phyloP scores from a whole-genome alignment of 1,284 basidiomycete genomes.

The Takashimella koratensis region DNA sequence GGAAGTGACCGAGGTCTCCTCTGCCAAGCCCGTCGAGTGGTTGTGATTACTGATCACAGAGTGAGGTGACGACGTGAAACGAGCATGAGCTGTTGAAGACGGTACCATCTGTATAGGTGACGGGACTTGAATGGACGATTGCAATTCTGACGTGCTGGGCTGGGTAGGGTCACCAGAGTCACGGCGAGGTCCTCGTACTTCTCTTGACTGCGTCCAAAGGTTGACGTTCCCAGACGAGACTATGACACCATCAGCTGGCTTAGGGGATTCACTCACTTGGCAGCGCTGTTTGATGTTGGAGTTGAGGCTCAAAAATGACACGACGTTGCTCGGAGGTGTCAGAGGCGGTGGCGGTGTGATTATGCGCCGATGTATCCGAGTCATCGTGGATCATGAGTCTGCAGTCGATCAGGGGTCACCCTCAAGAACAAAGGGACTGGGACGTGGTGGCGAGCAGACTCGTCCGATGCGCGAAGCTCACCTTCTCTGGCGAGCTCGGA shows the following conservation, averaged over 20 bases:
- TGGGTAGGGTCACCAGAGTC: background rate
- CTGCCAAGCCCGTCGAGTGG: background rate
- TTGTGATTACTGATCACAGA: background rate
- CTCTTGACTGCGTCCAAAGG: background rate
- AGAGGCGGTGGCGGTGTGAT: background rate
- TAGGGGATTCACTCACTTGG: background rate
- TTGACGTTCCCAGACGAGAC: background rate
- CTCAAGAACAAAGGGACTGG: background rate
- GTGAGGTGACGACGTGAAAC: background rate
- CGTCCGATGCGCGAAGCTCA: slow-evolving; percentile 5
- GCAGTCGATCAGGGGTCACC: slow-evolving; percentile 7
- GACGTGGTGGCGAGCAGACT: slow-evolving; percentile 2
- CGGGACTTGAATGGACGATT: background rate
- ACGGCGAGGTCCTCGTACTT: background rate
- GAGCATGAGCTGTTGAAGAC: slow-evolving; percentile 9
- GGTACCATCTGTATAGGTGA: slow-evolving; percentile 1
- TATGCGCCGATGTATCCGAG: background rate
- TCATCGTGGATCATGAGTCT: slow-evolving; percentile 9
- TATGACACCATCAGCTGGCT: background rate
- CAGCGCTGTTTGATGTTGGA: background rate
- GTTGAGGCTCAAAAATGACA: background rate
- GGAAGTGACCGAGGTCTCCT: background rate
- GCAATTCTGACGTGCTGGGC: background rate
- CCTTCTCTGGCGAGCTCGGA: slow-evolving; percentile 20
- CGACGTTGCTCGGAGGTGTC: background rate